Base-by-base conservation (phyloP, 441 rosid genomes). In the Capsella rubella region DNA sequence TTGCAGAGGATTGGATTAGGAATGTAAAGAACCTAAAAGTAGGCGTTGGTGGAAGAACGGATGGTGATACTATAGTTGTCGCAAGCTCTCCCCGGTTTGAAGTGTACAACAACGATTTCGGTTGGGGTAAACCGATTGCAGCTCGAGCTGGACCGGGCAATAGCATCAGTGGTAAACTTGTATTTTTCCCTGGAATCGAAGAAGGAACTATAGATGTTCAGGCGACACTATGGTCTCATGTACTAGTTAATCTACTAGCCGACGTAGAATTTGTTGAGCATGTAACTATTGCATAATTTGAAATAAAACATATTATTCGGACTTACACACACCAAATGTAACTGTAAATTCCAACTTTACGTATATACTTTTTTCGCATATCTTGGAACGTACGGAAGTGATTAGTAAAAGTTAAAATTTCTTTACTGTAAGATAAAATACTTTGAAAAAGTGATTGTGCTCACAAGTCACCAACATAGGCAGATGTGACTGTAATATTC, bases 101-200 rank as follows among this genome's bases (percentile, higher is more conserved):
- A n/a, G 72, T 78, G 4, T 84, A 80, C 9, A 82, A 80, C 0
- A 75, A 75, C 5, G 82, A 84, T 34, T 86, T 86, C 15, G 85
- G 86, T 1, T 81, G 81, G 88, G 84, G 83, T 31, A 83, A 39
- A 25, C 84, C 85, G 3, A 34, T 79, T 14, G 81, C 85, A 0
- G 74, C 68, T 8, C 53, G 79, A n/a, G 40, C 79, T 5, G 76
- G 79, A 3, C 12, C 32, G 0, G 78, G 28, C 0, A 53, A 49
- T 69, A 71, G 62, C 39, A 3, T 8, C 13, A 43, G 52, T 10
- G 81, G 81, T 11, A 64, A 62, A 64, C 21, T 86, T 3, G 45
- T 47, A 0, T 14, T 64, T 3, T 72, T 32, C 28, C 50, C 52
- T 0, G 86, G 86, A 11, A 21, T 15, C 1, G 61, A 80, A 5